Evolutionary conservation across 2,329 filamentous ascomycete species (phyloP).

Genomic region (Ascochyta rabiei): DNA sequence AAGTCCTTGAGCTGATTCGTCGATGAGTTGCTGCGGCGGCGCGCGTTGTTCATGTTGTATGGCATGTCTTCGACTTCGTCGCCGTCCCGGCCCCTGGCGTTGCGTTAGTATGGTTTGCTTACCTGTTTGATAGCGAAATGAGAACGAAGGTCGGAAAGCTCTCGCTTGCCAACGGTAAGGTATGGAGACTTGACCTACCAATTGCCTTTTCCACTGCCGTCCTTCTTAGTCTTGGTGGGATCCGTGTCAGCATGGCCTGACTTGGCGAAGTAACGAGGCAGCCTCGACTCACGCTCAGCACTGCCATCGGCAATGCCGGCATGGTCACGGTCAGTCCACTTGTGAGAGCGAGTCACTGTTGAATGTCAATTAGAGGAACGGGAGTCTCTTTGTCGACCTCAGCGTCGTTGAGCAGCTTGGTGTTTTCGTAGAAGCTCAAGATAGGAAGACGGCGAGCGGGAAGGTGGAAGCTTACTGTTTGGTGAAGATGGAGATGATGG

Average conservation of each 20-base stretch:
- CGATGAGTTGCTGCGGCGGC: conserved; percentile 92
- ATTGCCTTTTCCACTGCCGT: conserved; percentile 89
- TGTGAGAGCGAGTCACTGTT: conserved; percentile 96
- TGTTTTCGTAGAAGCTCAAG: conserved; percentile 10
- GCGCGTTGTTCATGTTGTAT: conserved; percentile 83
- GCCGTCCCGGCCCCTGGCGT: conserved; percentile 76
- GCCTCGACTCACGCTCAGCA: conserved; percentile 69
- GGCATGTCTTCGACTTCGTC: conserved; percentile 83
- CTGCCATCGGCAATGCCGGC: conserved; percentile 77
- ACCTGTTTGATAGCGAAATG: background rate
- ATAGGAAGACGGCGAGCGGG: background rate
- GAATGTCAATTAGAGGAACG: conserved; percentile 13
- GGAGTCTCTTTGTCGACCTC: background rate
- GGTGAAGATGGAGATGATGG: conserved; percentile 14
- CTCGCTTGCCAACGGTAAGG: background rate
- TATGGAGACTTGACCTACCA: conserved; percentile 67
- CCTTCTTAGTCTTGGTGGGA: conserved; percentile 96
- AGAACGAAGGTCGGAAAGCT: background rate
- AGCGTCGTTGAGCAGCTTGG: background rate
- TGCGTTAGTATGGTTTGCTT: conserved; percentile 22
- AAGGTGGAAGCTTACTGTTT: conserved; percentile 38
- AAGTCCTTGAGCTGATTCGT: conserved; percentile 75
- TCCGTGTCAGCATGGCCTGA: conserved; percentile 78
- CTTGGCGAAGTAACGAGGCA: conserved; percentile 95
- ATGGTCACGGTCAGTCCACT: conserved; percentile 92